These are phyloP conservation scores for Leptomonas seymouri DNA, from an alignment of 208 protist genomes.

Conservation along the genomic window DNA sequence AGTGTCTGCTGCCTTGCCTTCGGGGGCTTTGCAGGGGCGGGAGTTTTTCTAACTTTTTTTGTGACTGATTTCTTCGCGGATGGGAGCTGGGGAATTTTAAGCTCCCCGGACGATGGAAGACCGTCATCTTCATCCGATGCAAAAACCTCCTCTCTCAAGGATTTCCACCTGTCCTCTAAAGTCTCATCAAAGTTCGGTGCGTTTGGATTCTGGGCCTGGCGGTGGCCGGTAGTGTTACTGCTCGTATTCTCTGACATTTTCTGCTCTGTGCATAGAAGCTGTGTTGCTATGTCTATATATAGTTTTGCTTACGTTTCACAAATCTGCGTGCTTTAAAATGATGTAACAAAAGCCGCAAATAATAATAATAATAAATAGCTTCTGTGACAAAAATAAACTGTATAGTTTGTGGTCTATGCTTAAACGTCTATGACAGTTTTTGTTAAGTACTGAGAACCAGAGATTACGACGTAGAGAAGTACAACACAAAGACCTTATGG, in stretches of 20 bases:
- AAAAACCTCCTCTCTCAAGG: conserved; percentile 53
- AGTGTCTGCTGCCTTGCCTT: conserved; percentile 78
- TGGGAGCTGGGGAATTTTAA: conserved; percentile 29
- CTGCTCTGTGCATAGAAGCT: no score
- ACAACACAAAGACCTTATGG: no score
- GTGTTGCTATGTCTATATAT: neutral
- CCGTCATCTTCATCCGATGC: conserved; percentile 53
- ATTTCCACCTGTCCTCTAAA: conserved; percentile 67
- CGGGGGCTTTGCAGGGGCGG: conserved; percentile 15
- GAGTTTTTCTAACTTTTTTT: conserved; percentile 14
- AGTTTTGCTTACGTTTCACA: neutral
- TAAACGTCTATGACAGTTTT: neutral
- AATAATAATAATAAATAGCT: conserved; percentile 1
- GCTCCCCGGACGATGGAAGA: conserved; percentile 31
- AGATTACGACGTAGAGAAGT: neutral
- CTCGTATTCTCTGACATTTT: conserved; percentile 16
- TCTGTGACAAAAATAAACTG: neutral
- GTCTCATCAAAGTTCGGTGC: conserved; percentile 34
- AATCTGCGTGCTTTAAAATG: neutral
- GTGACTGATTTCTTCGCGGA: conserved; percentile 36
- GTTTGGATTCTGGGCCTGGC: conserved; percentile 10
- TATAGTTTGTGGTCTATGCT: neutral
- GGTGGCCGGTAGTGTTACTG: neutral
- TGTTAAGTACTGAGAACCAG: neutral
- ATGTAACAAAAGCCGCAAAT: no score